phyloP scores from a whole-genome alignment of 345 rosid species.

The Hibiscus syriacus region DNA sequence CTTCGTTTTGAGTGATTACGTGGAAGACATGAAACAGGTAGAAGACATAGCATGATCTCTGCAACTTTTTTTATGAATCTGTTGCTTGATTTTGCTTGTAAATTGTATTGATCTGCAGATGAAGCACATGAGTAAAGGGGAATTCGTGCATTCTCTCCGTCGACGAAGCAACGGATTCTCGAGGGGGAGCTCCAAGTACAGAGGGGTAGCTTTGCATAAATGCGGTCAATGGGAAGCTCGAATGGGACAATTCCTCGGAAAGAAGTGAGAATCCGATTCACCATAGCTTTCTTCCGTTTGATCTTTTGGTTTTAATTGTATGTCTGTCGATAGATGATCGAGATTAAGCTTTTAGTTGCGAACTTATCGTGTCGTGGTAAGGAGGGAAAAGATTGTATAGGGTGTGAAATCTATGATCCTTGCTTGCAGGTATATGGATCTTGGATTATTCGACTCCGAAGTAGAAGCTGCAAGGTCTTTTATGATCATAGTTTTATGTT shows the following conservation, averaged over 20 bases:
- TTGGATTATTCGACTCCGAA: slow-evolving; percentile 47
- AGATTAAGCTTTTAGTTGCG: background rate
- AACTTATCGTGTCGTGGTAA: background rate
- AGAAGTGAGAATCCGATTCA: slow-evolving; percentile 61
- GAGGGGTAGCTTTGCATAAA: slow-evolving; percentile 89
- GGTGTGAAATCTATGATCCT: background rate
- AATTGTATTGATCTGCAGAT: slow-evolving; percentile 33
- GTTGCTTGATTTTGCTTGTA: background rate
- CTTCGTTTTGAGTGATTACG: slow-evolving; percentile 68
- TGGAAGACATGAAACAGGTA: slow-evolving; percentile 87
- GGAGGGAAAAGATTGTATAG: background rate
- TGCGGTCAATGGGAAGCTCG: slow-evolving; percentile 97
- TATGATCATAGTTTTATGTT: background rate
- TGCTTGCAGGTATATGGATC: slow-evolving; percentile 15
- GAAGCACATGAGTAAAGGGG: slow-evolving; percentile 71
- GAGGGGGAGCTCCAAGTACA: slow-evolving; percentile 80
- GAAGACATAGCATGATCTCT: background rate
- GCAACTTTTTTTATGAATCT: background rate
- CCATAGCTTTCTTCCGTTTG: slow-evolving; percentile 6
- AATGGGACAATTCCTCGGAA: slow-evolving; percentile 94
- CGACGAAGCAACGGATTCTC: slow-evolving; percentile 93
- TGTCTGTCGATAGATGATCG: background rate
- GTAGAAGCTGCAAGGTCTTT: slow-evolving; percentile 49
- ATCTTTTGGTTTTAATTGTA: background rate
- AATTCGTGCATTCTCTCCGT: slow-evolving; percentile 87